A percentile compares a stretch with the other conserved stretches of the same genome.
Conservation (phyloP, 345 rosid species). For the Ceriops tagal region DNA sequence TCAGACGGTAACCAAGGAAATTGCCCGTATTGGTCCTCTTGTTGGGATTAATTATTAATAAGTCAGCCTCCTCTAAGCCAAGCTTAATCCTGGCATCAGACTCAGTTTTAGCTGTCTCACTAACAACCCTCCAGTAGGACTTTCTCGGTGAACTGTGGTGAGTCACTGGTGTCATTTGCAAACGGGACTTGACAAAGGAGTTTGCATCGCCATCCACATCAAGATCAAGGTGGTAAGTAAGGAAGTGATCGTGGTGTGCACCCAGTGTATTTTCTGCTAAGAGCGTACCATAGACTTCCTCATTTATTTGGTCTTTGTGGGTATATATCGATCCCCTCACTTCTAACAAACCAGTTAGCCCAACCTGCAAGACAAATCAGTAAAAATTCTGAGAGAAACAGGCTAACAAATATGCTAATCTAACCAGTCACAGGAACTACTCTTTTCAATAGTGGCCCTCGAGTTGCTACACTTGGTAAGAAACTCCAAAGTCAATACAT, state of each 20-base stretch:
- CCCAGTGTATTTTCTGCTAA: slow-evolving; percentile 46
- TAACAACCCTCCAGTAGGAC: slow-evolving; percentile 42
- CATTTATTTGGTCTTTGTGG: slow-evolving; percentile 35
- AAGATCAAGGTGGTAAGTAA: slow-evolving; percentile 45
- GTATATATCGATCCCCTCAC: slow-evolving; percentile 33
- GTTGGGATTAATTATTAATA: slow-evolving; percentile 40
- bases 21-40: slow-evolving; percentile 42
- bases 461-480: no score
- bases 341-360: slow-evolving; percentile 49
- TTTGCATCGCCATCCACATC: slow-evolving; percentile 48
- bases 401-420: no score
- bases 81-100: slow-evolving; percentile 36
- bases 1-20: slow-evolving; percentile 38
- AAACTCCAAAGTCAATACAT: no score
- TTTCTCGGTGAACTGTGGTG: slow-evolving; percentile 31
- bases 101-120: slow-evolving; percentile 41
- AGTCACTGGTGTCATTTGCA: slow-evolving; percentile 29
- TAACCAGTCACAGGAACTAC: no score
- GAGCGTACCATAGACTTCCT: slow-evolving; percentile 42
- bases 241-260: slow-evolving; percentile 47
- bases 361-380: slow-evolving; percentile 33
- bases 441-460: no score
- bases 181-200: slow-evolving; percentile 39
- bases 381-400: no score
- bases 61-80: slow-evolving; percentile 24